Evolutionary conservation across 306 rosid species (phyloP).

Genomic region (Adenanthera pavonina): DNA sequence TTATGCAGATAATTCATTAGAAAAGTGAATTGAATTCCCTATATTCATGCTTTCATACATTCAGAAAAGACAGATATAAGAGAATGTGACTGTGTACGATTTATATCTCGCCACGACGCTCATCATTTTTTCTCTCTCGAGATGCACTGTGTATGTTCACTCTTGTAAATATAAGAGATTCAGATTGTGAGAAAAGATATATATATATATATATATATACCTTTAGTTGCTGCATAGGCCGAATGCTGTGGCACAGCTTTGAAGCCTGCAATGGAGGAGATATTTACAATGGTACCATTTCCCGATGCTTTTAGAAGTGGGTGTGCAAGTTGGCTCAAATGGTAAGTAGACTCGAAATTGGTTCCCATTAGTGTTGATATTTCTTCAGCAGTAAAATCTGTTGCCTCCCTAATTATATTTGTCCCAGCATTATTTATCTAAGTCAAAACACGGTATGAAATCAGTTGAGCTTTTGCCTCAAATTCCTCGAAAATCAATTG

Average conservation of each 20-base stretch:
- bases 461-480: background rate
- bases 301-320: background rate
- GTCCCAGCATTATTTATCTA: conserved; percentile 4
- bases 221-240: background rate
- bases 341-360: background rate
- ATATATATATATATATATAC: background rate
- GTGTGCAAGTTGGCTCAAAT: background rate
- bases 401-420: background rate
- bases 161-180: too few species aligned
- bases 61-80: too few species aligned
- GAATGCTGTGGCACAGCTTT: background rate
- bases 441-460: background rate
- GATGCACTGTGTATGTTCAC: too few species aligned
- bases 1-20: background rate
- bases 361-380: background rate
- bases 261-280: background rate
- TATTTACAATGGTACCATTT: background rate
- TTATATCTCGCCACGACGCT: too few species aligned
- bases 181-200: too few species aligned
- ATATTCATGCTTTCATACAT: too few species aligned
- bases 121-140: too few species aligned
- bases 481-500: background rate
- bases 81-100: too few species aligned
- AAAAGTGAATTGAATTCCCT: too few species aligned
- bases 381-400: background rate